phyloP scores from a whole-genome alignment of 1,284 basidiomycete genomes.

The Malassezia caprae region DNA sequence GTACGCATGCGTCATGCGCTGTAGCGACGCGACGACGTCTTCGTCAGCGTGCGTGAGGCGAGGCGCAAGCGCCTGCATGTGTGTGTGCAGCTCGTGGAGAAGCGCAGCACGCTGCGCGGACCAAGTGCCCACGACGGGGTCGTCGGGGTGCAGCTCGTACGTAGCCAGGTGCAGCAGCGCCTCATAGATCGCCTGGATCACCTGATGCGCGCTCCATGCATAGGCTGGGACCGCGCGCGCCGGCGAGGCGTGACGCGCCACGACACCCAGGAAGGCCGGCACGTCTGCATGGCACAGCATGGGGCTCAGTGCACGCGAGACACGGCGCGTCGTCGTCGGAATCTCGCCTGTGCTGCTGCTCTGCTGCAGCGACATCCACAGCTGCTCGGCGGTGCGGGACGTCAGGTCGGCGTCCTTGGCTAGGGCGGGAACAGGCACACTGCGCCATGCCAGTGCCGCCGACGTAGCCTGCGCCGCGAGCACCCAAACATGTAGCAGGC shows the following conservation, averaged over 20 bases:
- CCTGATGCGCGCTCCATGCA: neutral
- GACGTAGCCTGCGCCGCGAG: neutral
- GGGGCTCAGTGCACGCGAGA: neutral
- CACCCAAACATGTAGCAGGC: neutral
- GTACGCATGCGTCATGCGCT: conserved; percentile 8
- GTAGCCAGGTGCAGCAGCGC: neutral
- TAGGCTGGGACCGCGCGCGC: neutral
- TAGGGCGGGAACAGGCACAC: neutral
- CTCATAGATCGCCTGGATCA: neutral
- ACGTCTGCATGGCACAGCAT: neutral
- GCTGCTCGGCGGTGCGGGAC: neutral
- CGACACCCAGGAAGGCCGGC: neutral
- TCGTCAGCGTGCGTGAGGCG: neutral
- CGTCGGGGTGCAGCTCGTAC: neutral
- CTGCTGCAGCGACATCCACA: neutral
- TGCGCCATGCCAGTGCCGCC: conserved; percentile 3
- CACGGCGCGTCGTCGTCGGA: neutral
- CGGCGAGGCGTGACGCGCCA: neutral
- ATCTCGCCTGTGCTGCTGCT: neutral
- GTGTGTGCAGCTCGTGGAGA: neutral
- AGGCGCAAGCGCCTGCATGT: neutral
- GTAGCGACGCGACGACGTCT: neutral
- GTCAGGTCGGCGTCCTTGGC: neutral
- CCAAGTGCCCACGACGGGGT: neutral
- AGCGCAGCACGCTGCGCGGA: conserved; percentile 6